A percentile compares a stretch with the other conserved stretches of the same genome.
Conservation (phyloP, 495 filamentous ascomycete genomes). For the Penicillium bialowiezense region DNA sequence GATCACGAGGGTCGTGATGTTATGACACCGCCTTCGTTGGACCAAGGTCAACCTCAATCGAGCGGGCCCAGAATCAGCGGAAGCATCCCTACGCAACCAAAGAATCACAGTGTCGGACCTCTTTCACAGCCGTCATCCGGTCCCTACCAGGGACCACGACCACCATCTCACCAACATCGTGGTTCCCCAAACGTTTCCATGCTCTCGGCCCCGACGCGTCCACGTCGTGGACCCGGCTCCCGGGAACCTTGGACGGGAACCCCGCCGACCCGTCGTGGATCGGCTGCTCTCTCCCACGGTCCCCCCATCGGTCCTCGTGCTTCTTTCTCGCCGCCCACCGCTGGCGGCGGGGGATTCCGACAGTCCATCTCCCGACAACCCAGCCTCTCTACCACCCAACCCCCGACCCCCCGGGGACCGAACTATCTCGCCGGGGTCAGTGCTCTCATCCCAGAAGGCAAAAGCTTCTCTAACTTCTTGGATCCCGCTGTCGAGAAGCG, state of each 20-base stretch:
- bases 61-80: conserved; percentile 10
- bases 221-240: conserved; percentile 47
- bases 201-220: conserved; percentile 59
- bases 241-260: conserved; percentile 37
- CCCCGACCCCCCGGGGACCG: conserved; percentile 49
- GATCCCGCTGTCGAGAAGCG: conserved; percentile 45
- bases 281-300: conserved; percentile 25
- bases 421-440: conserved; percentile 52
- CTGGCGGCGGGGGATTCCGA: conserved; percentile 36
- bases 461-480: conserved; percentile 31
- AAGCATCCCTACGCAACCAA: conserved; percentile 34
- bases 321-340: conserved; percentile 25
- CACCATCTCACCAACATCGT: conserved; percentile 47
- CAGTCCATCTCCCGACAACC: conserved; percentile 43
- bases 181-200: conserved; percentile 44
- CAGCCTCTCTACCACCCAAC: conserved; percentile 49
- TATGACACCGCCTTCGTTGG: neutral
- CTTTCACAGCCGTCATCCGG: conserved; percentile 45
- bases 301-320: conserved; percentile 45
- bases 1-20: conserved; percentile 1
- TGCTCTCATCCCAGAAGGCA: conserved; percentile 52
- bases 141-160: conserved; percentile 44
- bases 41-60: conserved; percentile 2
- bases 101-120: conserved; percentile 32
- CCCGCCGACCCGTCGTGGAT: conserved; percentile 38